These are phyloP conservation scores for Sarcodon sp. DNA, from an alignment of 768 basidiomycete species.

Conservation along the genomic window DNA sequence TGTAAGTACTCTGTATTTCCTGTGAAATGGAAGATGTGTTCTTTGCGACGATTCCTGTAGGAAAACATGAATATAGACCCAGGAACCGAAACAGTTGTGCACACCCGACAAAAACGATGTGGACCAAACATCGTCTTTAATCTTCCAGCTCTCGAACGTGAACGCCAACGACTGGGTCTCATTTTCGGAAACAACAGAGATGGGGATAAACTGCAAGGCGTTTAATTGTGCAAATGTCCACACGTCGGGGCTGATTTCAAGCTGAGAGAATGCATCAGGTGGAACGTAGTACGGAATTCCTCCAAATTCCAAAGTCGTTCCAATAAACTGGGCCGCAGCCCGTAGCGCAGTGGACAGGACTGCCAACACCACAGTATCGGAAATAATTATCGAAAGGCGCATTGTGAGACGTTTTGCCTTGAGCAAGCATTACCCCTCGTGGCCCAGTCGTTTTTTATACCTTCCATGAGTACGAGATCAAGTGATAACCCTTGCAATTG, in stretches of 20 bases:
- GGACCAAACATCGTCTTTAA: constrained; percentile 14
- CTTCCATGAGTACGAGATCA: too few species aligned
- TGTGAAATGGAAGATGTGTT: too few species aligned
- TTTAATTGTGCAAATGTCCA: neutral
- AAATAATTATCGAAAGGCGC: too few species aligned
- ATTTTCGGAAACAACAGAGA: constrained; percentile 13
- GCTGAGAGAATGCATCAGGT: constrained; percentile 6
- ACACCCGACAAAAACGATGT: constrained; percentile 11
- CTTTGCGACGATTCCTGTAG: too few species aligned
- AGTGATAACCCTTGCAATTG: too few species aligned
- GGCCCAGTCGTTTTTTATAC: too few species aligned
- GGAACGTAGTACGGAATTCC: constrained; percentile 9
- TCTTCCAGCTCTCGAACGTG: constrained; percentile 5
- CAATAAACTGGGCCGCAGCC: constrained; percentile 4
- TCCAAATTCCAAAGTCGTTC: constrained; percentile 7
- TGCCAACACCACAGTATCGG: too few species aligned
- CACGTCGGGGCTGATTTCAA: constrained; percentile 1
- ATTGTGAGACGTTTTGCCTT: too few species aligned
- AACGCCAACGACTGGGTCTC: constrained; percentile 4
- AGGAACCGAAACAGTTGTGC: neutral
- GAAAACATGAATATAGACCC: too few species aligned
- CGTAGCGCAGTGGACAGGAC: too few species aligned
- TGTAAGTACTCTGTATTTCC: too few species aligned
- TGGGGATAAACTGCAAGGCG: constrained; percentile 6
- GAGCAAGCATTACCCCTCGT: too few species aligned